Evolutionary conservation across 2,329 filamentous ascomycete species (phyloP), one percentile per base, ranked within the genome.

Genomic region (Aspergillus sp.): DNA sequence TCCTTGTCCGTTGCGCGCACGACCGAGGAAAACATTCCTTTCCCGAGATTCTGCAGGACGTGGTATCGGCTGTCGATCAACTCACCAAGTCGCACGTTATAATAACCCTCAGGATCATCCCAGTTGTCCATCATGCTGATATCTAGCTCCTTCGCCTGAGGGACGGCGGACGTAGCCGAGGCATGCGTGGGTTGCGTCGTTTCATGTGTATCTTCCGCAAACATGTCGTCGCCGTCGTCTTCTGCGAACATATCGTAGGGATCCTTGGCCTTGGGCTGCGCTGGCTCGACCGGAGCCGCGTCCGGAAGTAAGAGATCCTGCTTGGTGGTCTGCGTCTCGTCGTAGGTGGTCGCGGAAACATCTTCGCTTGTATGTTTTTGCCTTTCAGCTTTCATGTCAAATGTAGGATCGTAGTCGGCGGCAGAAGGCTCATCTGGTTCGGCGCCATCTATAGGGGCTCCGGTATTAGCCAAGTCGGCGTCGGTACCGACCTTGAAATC

Each of bases 21-120:
- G n/a, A 99, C 95, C 9, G 92, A 92, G 0, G 95, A 96, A 74
- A 97, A 99, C 84, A 97, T 96, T 68, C 95, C 95, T 76, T 91
- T 92, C 64, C 95, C 95, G 22, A 99, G 83, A 55, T 89, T 89
- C 59, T 93, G 87, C 73, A 94, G 90, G 32, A 99, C 87, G 72
- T 95, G 91, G 75, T 98, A 98, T 36, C 92, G 90, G 31, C 88
- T 88, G 67, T 96, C 90, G 63, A 99, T 83, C 54, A 98, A 80
- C 79, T 99, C 95, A 70, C 94, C 93, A 46, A 92, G 87, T 58
- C 96, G 92, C 59, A 97, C 88, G 76, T 95, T 96, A 82, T 98
- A 99, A 74, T 98, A 98, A 6, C 94, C 95, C 71, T 99, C 92
- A 55, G 90, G 87, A 72, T 98, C 95, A 71, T 96, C 93, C 88